These are phyloP conservation scores for Immersiella caudata DNA, from an alignment of 495 filamentous ascomycete genomes.

Conservation along the genomic window DNA sequence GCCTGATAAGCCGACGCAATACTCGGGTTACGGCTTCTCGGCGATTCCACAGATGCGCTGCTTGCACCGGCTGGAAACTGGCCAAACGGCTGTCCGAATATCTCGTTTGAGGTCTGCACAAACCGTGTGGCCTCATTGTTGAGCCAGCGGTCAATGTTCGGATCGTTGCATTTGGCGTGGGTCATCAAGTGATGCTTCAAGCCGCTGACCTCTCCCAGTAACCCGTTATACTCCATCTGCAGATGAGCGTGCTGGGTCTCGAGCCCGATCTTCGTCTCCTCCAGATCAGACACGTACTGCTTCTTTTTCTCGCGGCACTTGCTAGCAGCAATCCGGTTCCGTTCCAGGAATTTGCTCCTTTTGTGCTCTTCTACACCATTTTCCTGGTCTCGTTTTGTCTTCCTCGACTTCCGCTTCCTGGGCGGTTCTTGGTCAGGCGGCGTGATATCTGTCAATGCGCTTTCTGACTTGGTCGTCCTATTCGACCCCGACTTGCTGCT, in stretches of 20 bases:
- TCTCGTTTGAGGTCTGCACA: constrained; percentile 38
- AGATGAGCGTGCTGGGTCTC: constrained; percentile 42
- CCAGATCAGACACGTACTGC: constrained; percentile 65
- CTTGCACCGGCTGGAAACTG: constrained; percentile 22
- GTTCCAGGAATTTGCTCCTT: constrained; percentile 64
- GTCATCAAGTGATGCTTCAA: constrained; percentile 62
- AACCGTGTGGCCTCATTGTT: constrained; percentile 48
- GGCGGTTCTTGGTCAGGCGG: constrained; percentile 27
- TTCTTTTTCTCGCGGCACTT: constrained; percentile 92
- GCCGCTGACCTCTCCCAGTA: constrained; percentile 51
- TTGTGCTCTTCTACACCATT: constrained; percentile 34
- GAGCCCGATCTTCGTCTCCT: constrained; percentile 49
- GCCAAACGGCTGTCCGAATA: constrained; percentile 37
- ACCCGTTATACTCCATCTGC: constrained; percentile 42
- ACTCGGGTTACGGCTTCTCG: constrained; percentile 30
- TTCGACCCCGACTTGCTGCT: constrained; percentile 32
- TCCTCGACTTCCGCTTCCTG: constrained; percentile 28
- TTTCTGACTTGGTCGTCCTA: constrained; percentile 28
- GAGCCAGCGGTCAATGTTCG: constrained; percentile 52
- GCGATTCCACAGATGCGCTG: constrained; percentile 15
- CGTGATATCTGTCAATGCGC: constrained; percentile 31
- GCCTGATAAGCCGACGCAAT: constrained; percentile 30
- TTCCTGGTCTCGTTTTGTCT: constrained; percentile 19
- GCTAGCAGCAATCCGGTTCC: constrained; percentile 80
- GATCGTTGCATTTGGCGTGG: constrained; percentile 62